Percentiles rank a stretch among this genome's conserved stretches.
Conservation (phyloP, 257 asterid genomes). For the Verbena officinalis region DNA sequence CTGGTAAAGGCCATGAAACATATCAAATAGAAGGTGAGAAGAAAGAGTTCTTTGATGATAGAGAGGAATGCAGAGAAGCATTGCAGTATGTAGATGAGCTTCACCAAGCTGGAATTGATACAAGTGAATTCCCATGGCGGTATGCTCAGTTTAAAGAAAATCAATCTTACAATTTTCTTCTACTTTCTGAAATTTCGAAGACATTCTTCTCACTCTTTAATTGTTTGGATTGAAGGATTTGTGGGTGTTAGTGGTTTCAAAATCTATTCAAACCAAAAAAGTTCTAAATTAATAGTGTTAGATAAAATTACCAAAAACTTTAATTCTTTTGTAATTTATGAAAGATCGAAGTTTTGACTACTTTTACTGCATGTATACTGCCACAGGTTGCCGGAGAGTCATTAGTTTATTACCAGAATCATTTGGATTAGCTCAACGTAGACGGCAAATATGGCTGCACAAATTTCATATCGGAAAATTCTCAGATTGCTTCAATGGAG, state of each 20-base stretch:
- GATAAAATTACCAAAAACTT: too few species aligned
- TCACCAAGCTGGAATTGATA: constrained; percentile 98
- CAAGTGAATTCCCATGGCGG: constrained; percentile 99
- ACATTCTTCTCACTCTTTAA: too few species aligned
- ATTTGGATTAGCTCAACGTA: constrained; percentile 27
- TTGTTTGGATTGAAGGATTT: too few species aligned
- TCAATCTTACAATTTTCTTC: neutral
- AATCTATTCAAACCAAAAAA: too few species aligned
- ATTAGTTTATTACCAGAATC: constrained; percentile 38
- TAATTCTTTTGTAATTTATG: neutral
- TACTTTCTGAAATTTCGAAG: too few species aligned
- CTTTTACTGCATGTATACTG: constrained; percentile 15
- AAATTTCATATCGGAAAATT: constrained; percentile 7
- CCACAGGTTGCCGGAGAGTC: constrained; percentile 93
- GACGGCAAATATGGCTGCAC: constrained; percentile 2
- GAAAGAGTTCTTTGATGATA: constrained; percentile 87
- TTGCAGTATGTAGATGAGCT: constrained; percentile 97
- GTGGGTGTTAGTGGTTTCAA: too few species aligned
- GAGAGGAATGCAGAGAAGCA: constrained; percentile 98
- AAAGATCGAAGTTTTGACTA: neutral
- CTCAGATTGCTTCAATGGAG: constrained; percentile 12
- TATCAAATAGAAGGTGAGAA: constrained; percentile 86
- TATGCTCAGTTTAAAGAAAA: constrained; percentile 35
- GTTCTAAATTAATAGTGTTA: too few species aligned
- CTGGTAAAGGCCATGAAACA: constrained; percentile 93